Evolutionary conservation across 352 stramenopile species (phyloP).

Genomic region (Phytopythium montanum): DNA sequence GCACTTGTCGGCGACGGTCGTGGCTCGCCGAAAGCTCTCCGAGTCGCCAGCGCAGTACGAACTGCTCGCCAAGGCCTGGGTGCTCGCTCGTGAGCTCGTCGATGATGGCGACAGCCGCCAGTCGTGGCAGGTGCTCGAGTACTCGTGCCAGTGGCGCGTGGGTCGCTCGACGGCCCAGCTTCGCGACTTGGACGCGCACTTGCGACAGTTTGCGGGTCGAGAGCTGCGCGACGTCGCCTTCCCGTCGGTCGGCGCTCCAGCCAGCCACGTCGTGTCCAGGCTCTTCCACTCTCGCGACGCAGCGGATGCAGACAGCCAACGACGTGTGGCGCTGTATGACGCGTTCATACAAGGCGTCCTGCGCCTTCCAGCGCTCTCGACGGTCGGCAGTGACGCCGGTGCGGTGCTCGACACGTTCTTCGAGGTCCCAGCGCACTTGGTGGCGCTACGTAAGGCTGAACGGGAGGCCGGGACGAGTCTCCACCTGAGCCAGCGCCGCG

Average conservation of each 20-base stretch:
- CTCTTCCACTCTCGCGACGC: slow-evolving; percentile 26
- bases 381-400: slow-evolving; percentile 48
- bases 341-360: slow-evolving; percentile 53
- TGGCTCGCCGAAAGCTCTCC: slow-evolving; percentile 14
- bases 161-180: slow-evolving; percentile 44
- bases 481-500: slow-evolving; percentile 36
- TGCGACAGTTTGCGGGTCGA: slow-evolving; percentile 38
- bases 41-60: slow-evolving; percentile 39
- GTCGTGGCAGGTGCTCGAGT: slow-evolving; percentile 64
- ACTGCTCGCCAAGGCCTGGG: slow-evolving; percentile 53
- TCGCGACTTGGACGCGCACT: slow-evolving; percentile 43
- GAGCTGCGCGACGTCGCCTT: slow-evolving; percentile 49
- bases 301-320: slow-evolving; percentile 30
- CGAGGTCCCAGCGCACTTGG: slow-evolving; percentile 52
- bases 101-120: slow-evolving; percentile 10
- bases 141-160: slow-evolving; percentile 50
- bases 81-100: slow-evolving; percentile 52
- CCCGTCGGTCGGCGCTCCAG: slow-evolving; percentile 20
- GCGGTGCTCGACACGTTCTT: slow-evolving; percentile 68
- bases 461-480: slow-evolving; percentile 39
- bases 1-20: slow-evolving; percentile 44
- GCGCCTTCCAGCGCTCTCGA: slow-evolving; percentile 41
- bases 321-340: slow-evolving; percentile 36
- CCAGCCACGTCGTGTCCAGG: slow-evolving; percentile 12
- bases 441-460: slow-evolving; percentile 43